phyloP scores from a whole-genome alignment of 306 rosid species.

The Elaeagnus macrophylla region DNA sequence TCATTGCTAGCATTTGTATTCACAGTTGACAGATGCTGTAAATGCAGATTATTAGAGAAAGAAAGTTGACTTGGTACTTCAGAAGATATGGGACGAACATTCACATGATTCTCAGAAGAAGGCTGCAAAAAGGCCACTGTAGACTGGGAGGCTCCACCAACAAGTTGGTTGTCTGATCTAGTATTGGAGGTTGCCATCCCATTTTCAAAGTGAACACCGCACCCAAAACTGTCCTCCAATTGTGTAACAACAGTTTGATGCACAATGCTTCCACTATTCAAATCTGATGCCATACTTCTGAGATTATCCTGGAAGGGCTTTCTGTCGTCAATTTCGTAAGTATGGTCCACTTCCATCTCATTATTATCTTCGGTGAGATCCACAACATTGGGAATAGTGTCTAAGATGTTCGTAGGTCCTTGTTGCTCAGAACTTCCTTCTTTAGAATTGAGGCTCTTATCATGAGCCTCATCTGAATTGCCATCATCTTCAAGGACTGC shows the following conservation, averaged over 20 bases:
- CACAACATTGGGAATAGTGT: slow-evolving; percentile 25
- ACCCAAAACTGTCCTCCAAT: slow-evolving; percentile 39
- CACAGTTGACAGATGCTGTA: slow-evolving; percentile 27
- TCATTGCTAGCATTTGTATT: slow-evolving; percentile 41
- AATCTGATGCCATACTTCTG: no score
- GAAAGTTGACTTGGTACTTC: slow-evolving; percentile 32
- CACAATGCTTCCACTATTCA: no score
- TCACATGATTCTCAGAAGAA: slow-evolving; percentile 32
- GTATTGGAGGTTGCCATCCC: slow-evolving; percentile 4
- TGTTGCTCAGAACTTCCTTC: slow-evolving; percentile 35
- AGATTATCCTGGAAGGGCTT: slow-evolving; percentile 45
- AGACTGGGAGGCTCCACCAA: slow-evolving; percentile 20
- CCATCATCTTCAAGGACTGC: slow-evolving; percentile 42
- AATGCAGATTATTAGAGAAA: slow-evolving; percentile 28
- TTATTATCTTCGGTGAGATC: slow-evolving; percentile 63
- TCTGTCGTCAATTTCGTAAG: slow-evolving; percentile 38
- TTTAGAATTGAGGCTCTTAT: slow-evolving; percentile 20
- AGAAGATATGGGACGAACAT: slow-evolving; percentile 23
- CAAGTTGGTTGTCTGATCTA: slow-evolving; percentile 28
- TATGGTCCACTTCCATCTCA: slow-evolving; percentile 34
- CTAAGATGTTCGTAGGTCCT: slow-evolving; percentile 24
- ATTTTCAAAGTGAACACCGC: slow-evolving; percentile 19
- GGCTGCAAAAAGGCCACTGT: slow-evolving; percentile 12
- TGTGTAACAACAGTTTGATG: slow-evolving; percentile 31
- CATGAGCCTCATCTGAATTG: slow-evolving; percentile 26